Evolutionary conservation across 2,329 filamentous ascomycete genomes (phyloP), one percentile per base, ranked within the genome.

Genomic region (Alternaria viburni): DNA sequence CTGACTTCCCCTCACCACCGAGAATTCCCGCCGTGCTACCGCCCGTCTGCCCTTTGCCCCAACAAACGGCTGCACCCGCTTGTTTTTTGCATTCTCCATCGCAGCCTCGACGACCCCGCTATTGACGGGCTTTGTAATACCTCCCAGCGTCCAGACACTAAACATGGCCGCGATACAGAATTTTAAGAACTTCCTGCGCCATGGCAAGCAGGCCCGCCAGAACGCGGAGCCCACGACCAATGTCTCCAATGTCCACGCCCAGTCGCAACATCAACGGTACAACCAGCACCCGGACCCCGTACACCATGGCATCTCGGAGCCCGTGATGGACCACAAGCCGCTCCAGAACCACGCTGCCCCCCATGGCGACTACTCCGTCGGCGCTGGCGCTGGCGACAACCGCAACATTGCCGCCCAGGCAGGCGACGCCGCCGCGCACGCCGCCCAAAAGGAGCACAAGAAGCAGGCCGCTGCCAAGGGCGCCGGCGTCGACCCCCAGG

Each of bases 111-210:
- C 67, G 67, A 71, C 68, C 67, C 70, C 68, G 62, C 67, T 57
- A 64, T 62, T 46, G 56, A 46, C 56, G 44, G 57, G 67, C 69
- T 65, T 65, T 63, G 51, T 61, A 45, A 61, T 57, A 67, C 44
- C 50, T 28, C 44, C 58, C 25, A 44, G 49, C 13, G 23, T 54
- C 32, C 63, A 61, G 26, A 59, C 19, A 69, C 71, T 71, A 69
- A 72, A 65, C 64, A 90, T 90, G 88, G 88, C 86, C 74, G 88
- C 88, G 50, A 97, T 97, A 84, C 95, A 97, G 84, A 96, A 96
- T 79, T 88, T 97, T 75, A 97, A 98, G 84, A 97, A 97, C 83
- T 96, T 98, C 83, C 96, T 98, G 83, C 92, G 95, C 71, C 95
- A 97, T 86, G 95, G 95, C 82, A 97, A 97, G 85, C 93, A 97